Percentiles rank a stretch among this genome's conserved stretches.
phyloP scores from a whole-genome alignment of 2,329 filamentous ascomycete species.

The Acrodontium crateriforme region DNA sequence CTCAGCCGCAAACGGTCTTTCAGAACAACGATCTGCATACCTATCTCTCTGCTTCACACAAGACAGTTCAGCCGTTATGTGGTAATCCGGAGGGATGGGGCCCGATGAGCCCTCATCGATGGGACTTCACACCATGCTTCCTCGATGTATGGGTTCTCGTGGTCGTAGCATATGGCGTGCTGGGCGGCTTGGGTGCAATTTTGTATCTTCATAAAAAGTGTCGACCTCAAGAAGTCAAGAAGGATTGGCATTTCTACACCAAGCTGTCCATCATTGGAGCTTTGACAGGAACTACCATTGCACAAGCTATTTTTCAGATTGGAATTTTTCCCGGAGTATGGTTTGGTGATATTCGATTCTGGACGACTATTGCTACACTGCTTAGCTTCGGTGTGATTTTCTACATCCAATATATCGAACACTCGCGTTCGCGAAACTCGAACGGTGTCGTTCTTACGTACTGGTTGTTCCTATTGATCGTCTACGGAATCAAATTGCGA shows the following conservation, averaged over 20 bases:
- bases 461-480: conserved; percentile 76
- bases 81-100: conserved; percentile 91
- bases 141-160: conserved; percentile 76
- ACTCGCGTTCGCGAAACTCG: conserved; percentile 66
- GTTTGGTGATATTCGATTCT: conserved; percentile 73
- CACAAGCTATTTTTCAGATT: conserved; percentile 66
- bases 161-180: conserved; percentile 62
- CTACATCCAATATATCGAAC: conserved; percentile 72
- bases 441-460: conserved; percentile 85
- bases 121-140: conserved; percentile 95
- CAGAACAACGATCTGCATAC: conserved; percentile 9
- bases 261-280: conserved; percentile 64
- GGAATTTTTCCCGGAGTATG: conserved; percentile 54
- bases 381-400: conserved; percentile 62
- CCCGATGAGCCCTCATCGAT: conserved; percentile 70
- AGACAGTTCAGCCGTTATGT: conserved; percentile 55
- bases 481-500: conserved; percentile 67
- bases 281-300: conserved; percentile 52
- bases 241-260: conserved; percentile 84
- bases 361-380: conserved; percentile 60
- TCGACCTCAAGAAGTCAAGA: conserved; percentile 51
- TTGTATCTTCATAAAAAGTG: conserved; percentile 66
- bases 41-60: conserved; percentile 16
- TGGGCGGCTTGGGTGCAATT: conserved; percentile 63
- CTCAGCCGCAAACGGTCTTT: too few relatives aligned